Percentiles rank a stretch among this genome's conserved stretches.
Conservation (phyloP, 83 land plant genomes). For the Picea engelmannii region DNA sequence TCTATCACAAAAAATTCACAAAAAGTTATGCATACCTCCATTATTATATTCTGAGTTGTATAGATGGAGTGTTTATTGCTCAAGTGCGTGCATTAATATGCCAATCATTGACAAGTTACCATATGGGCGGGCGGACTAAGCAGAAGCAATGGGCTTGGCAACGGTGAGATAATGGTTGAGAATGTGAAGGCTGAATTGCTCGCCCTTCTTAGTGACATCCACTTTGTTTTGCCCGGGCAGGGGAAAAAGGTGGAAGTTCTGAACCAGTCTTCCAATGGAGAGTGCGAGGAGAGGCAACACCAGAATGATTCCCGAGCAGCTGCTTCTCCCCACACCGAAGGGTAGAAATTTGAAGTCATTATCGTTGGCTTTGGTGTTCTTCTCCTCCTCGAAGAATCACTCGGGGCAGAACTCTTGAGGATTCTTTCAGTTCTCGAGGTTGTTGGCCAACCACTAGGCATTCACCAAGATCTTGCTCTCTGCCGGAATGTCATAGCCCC, state of each 20-base stretch:
- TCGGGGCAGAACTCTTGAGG: conserved; percentile 80
- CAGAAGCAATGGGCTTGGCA: conserved; percentile 45
- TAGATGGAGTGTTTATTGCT: too few species aligned
- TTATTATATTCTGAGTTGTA: too few species aligned
- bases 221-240: conserved; percentile 46
- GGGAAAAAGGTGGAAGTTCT: conserved; percentile 30
- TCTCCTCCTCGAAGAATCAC: conserved; percentile 67
- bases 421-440: conserved; percentile 65
- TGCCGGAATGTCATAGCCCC: conserved; percentile 76
- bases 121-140: too few species aligned
- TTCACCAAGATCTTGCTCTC: conserved; percentile 87
- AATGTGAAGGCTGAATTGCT: conserved; percentile 68
- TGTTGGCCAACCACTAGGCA: conserved; percentile 86
- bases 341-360: conserved; percentile 64
- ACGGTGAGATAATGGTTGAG: conserved; percentile 54
- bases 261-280: conserved; percentile 28
- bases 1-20: too few species aligned
- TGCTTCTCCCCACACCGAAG: conserved; percentile 30
- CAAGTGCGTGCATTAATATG: too few species aligned
- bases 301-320: conserved; percentile 43
- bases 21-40: too few species aligned
- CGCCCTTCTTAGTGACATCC: conserved; percentile 50
- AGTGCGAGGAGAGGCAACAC: conserved; percentile 33
- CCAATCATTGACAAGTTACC: too few species aligned
- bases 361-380: conserved; percentile 73